Evolutionary conservation across 2,329 filamentous ascomycete genomes (phyloP), one percentile per base, ranked within the genome.

Genomic region (Phyllosticta citribraziliensis): DNA sequence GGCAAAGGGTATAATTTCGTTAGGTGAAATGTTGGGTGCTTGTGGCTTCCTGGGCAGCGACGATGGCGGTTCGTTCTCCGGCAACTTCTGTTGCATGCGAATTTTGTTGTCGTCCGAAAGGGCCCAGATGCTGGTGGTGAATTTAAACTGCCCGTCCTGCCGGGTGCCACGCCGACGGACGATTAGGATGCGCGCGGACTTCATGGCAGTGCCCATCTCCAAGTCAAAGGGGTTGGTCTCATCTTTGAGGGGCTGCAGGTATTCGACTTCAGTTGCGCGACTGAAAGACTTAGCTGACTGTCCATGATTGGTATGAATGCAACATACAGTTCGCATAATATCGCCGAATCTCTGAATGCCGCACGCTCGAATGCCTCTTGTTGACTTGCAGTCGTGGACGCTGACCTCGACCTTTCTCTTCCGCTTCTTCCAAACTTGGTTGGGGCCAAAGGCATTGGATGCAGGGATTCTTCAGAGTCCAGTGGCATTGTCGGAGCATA

Each of bases 81-180:
- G 40, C 14, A 47, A n/a, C 40, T 74, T 74, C 20, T 79, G 74
- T 61, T 79, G 75, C 33, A 78, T 63, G 10, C 77, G 71, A 2
- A 75, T 67, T 1, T 68, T 69, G 47, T 74, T 72, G 64, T 79
- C 76, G 54, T 77, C 71, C 52, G 73, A 74, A 5, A 79, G 67
- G 0, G 71, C 71, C 77, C 78, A 79, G 17, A 79, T 73, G 2
- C 75, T 77, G 0, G 76, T 78, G 19, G 72, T 71, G 27, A 76
- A 69, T 52, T 69, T 71, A 2, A 73, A 70, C 5, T 68, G 70
- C 14, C 70, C 72, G 20, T 73, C 68, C 1, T 70, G 64, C 6
- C 70, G 65, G 6, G 72, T 70, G 40, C 78, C 72, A 20, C 75
- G 71, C 67, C 77, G 77, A 1, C 76, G 72, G 9, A 80, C 73